These are phyloP conservation scores for Zygoascus flipseniorum DNA, from an alignment of 805 yeast genomes.

Conservation along the genomic window DNA sequence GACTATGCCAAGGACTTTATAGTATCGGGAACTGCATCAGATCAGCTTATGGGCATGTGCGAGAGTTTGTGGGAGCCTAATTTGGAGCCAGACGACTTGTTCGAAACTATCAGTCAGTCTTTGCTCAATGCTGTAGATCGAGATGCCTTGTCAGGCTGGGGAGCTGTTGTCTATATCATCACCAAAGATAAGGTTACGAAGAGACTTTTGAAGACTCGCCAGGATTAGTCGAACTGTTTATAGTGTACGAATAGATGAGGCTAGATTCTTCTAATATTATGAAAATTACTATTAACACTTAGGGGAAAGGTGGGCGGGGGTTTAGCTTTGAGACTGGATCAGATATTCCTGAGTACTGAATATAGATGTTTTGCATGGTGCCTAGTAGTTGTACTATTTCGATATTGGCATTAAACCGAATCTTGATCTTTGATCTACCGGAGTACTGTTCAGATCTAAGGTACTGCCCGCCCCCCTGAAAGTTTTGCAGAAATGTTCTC, in stretches of 20 bases:
- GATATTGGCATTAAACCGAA: no score
- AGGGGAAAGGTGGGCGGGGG: no score
- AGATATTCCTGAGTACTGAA: no score
- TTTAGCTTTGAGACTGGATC: no score
- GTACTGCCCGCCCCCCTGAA: no score
- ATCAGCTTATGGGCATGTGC: slow-evolving; percentile 97
- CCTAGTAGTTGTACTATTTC: no score
- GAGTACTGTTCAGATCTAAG: no score
- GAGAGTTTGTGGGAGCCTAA: slow-evolving; percentile 92
- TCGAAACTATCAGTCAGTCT: slow-evolving; percentile 93
- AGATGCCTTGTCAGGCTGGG: slow-evolving; percentile 98
- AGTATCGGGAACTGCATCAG: slow-evolving; percentile 94
- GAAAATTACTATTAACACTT: no score
- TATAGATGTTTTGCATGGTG: no score
- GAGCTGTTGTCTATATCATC: slow-evolving; percentile 87
- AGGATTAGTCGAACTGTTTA: slow-evolving; percentile 49
- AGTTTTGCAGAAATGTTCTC: no score
- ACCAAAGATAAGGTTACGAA: slow-evolving; percentile 87
- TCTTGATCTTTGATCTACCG: no score
- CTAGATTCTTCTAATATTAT: no score
- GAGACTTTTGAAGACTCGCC: slow-evolving; percentile 86
- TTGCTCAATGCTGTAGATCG: slow-evolving; percentile 91
- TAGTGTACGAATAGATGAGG: neutral
- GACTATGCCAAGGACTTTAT: slow-evolving; percentile 92
- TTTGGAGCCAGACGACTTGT: slow-evolving; percentile 88